These are phyloP conservation scores for Cryptococcus sp. DNA, from an alignment of 1,284 basidiomycete genomes.

Conservation along the genomic window DNA sequence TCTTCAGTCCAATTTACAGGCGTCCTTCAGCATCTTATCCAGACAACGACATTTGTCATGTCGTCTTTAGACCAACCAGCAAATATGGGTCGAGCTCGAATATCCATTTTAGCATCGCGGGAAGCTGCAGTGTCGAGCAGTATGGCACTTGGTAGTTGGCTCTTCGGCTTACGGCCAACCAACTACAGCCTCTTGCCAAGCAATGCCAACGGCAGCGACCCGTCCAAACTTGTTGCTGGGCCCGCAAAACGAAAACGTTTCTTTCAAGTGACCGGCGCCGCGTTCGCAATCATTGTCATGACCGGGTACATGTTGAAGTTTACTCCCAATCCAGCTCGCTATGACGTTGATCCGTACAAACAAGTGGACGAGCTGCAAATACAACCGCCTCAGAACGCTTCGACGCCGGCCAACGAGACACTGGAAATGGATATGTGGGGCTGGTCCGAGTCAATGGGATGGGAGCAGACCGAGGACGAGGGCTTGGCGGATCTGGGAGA, in stretches of 20 bases:
- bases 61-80: too few species aligned
- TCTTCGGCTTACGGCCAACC: background rate
- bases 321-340: background rate
- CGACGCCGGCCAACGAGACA: background rate
- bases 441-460: slow-evolving; percentile 27
- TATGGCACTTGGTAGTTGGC: background rate
- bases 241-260: background rate
- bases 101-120: background rate
- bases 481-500: slow-evolving; percentile 29
- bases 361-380: background rate
- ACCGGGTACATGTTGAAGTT: background rate
- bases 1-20: too few species aligned
- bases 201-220: background rate
- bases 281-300: background rate
- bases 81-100: background rate
- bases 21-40: too few species aligned
- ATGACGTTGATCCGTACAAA: background rate
- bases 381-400: background rate
- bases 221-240: background rate
- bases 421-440: slow-evolving; percentile 18
- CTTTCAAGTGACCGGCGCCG: background rate
- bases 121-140: background rate
- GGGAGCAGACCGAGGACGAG: slow-evolving; percentile 7
- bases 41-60: too few species aligned
- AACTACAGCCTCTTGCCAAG: background rate